phyloP scores from a whole-genome alignment of 768 basidiomycete species.

The Podaxis carcinomalis region DNA sequence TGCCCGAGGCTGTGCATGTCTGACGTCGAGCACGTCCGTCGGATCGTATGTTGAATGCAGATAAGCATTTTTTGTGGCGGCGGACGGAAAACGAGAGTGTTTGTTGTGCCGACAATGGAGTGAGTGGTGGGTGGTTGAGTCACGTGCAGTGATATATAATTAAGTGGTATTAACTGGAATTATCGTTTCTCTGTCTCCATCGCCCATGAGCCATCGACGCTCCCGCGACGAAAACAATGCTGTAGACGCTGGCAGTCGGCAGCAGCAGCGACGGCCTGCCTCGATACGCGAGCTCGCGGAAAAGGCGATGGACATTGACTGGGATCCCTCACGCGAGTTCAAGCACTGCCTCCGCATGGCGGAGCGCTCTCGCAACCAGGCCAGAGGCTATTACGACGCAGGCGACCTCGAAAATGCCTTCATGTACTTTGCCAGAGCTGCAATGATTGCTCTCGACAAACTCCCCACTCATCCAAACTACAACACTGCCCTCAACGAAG shows the following conservation, averaged over 20 bases:
- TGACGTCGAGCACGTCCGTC: not conserved
- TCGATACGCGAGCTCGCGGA: conserved; percentile 66
- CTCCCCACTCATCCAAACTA: conserved; percentile 74
- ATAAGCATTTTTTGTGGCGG: not conserved
- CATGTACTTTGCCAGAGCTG: conserved; percentile 66
- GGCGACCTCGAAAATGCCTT: conserved; percentile 71
- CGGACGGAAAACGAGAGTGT: not conserved
- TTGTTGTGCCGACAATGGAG: not conserved
- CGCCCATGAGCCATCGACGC: conserved; percentile 7
- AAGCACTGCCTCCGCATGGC: conserved; percentile 66
- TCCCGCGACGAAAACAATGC: not conserved
- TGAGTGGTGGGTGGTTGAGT: not conserved
- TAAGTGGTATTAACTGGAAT: not conserved
- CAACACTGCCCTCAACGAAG: conserved; percentile 42
- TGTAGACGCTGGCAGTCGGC: not conserved
- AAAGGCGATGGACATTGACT: conserved; percentile 49
- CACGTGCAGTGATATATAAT: not conserved
- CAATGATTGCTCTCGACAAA: conserved; percentile 74
- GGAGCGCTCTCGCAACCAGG: conserved; percentile 56
- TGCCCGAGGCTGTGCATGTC: not conserved
- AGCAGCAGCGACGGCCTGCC: conserved; percentile 34
- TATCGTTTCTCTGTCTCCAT: not conserved
- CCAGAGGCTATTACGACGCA: conserved; percentile 38
- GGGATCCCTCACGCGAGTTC: conserved; percentile 54
- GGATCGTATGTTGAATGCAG: not conserved